Base-by-base conservation (phyloP, 164 flowering plant species). In the Nymphaea thermarum region DNA sequence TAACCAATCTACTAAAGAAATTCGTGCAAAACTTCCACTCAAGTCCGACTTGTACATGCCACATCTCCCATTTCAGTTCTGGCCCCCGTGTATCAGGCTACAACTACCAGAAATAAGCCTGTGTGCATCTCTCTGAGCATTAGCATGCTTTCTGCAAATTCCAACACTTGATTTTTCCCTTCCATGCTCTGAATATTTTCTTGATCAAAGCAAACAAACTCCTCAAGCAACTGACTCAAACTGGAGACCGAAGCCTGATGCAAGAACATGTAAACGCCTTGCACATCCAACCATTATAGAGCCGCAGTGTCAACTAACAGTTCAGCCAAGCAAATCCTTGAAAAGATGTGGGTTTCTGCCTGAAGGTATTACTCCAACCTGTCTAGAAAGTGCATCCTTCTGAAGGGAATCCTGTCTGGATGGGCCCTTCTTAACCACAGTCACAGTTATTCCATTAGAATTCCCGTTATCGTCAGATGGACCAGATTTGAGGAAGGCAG, bases 301-400 rank as follows among this genome's bases (percentile, higher is more conserved):
- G 7, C 3, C 5, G 57, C 57, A 51, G 14, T 15, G 8, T 53
- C 64, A 16, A 51, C 57, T 51, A 10, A 51, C n/a, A 41, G 42
- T 66, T 78, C 72, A 93, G 78, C 96, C 90, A 62, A 93, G 89
- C 82, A 93, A 83, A 74, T 93, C 98, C 70, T 75, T 89, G 81
- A 93, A 93, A 72, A 93, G 77, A 79, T 85, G 88, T 3, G 98
- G 98, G 81, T 91, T 93, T 70, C 79, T 88, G 77, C 82, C 84
- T 15, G 90, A 71, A 8, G 99, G 99, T 47, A 74, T 89, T 68
- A 92, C 96, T 8, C 99, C 99, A 84, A 90, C 77, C 75, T 92
- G 98, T 75, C 99, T 87, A 44, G 90, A 92, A 42, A 84, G 83
- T 25, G 98, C 91, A 82, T 95, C 98, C 71, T 83, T 95, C 64